phyloP scores from a whole-genome alignment of 2,329 filamentous ascomycete genomes.

The Polychaeton citri region DNA sequence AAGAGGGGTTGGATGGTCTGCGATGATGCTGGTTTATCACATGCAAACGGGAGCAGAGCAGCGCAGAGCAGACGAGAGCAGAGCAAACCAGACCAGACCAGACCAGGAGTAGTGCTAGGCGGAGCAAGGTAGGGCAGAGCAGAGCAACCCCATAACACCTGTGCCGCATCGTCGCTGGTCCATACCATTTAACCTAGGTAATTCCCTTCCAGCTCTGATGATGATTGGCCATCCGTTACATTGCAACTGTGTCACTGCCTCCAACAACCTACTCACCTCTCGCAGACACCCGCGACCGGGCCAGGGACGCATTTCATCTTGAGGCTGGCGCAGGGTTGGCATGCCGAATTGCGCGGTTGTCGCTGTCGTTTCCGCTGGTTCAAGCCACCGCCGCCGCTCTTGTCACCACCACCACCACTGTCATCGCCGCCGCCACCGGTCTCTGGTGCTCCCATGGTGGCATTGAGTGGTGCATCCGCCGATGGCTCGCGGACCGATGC shows the following conservation, averaged over 20 bases:
- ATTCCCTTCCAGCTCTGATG: too few species aligned
- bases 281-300: slow-evolving; percentile 3
- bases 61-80: too few species aligned
- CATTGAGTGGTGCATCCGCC: too few species aligned
- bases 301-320: slow-evolving; percentile 15
- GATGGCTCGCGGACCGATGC: too few species aligned
- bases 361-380: slow-evolving; percentile 16
- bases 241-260: too few species aligned
- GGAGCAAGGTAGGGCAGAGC: slow-evolving; percentile 14
- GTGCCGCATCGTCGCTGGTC: slow-evolving; percentile 1
- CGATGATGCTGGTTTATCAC: too few species aligned
- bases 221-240: too few species aligned
- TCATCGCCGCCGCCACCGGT: not conserved
- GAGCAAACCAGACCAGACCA: too few species aligned
- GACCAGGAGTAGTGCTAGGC: too few species aligned
- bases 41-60: too few species aligned
- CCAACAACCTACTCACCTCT: slow-evolving; percentile 9
- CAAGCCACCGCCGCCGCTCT: slow-evolving; percentile 7
- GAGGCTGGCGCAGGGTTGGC: slow-evolving; percentile 13
- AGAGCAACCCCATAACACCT: slow-evolving; percentile 16
- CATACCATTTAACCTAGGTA: slow-evolving; percentile 1
- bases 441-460: too few species aligned
- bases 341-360: slow-evolving; percentile 16
- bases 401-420: slow-evolving; percentile 1
- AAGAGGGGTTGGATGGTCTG: too few species aligned